These are phyloP conservation scores for Haplosporangium sp. DNA, from an alignment of 371 early-diverging fungal species.

Conservation along the genomic window DNA sequence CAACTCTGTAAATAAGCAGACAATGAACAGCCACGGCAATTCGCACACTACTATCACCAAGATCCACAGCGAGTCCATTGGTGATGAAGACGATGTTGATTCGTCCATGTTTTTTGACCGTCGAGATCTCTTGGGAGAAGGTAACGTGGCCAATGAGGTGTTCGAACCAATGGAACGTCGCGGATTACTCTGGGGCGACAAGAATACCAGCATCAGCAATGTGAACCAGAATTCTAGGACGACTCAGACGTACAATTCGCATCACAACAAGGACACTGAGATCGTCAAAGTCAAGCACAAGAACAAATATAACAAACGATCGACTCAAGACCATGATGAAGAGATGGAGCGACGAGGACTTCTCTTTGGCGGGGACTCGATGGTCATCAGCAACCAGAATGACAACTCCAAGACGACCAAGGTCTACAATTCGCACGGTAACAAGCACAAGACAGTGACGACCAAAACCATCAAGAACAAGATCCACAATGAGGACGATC, in stretches of 20 bases:
- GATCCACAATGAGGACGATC: not conserved
- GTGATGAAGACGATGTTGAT: not conserved
- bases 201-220: not conserved
- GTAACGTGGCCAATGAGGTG: not conserved
- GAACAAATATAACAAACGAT: not conserved
- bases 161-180: constrained; percentile 8
- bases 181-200: constrained; percentile 15
- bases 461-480: constrained; percentile 3
- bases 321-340: constrained; percentile 3
- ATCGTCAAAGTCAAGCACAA: constrained; percentile 3
- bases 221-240: constrained; percentile 22
- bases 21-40: constrained; percentile 14
- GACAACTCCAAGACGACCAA: constrained; percentile 21
- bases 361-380: constrained; percentile 12
- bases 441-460: constrained; percentile 8
- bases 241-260: constrained; percentile 26
- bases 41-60: constrained; percentile 7
- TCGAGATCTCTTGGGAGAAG: not conserved
- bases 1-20: constrained; percentile 17
- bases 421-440: constrained; percentile 20
- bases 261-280: constrained; percentile 15
- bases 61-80: constrained; percentile 6
- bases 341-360: constrained; percentile 8
- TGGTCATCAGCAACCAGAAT: constrained; percentile 27
- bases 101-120: constrained; percentile 3